Conservation (phyloP, 192 early-diverging fungal genomes). For the Mortierella antarctica region DNA sequence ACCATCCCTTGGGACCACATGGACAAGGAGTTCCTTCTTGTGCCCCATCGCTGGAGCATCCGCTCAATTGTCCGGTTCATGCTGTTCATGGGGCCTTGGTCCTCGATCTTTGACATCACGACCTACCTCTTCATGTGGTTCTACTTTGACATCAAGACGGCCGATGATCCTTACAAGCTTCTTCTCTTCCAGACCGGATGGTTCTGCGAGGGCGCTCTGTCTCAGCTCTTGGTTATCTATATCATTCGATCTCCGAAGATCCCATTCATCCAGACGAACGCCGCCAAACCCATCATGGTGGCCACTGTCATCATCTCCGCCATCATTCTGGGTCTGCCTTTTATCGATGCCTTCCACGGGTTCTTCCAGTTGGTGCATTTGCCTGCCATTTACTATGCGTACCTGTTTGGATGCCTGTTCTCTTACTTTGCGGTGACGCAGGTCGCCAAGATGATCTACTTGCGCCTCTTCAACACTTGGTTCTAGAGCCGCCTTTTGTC, state of each 20-base stretch:
- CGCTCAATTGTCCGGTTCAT: slow-evolving; percentile 59
- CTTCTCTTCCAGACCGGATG: slow-evolving; percentile 52
- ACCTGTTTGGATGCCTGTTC: slow-evolving; percentile 31
- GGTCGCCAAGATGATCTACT: slow-evolving; percentile 50
- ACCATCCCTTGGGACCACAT: slow-evolving; percentile 62
- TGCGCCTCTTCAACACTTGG: slow-evolving; percentile 55
- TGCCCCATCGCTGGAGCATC: slow-evolving; percentile 58
- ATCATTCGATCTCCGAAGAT: slow-evolving; percentile 61
- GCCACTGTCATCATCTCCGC: slow-evolving; percentile 21
- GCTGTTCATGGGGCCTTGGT: slow-evolving; percentile 60
- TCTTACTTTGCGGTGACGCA: slow-evolving; percentile 51
- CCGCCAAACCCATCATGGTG: slow-evolving; percentile 33
- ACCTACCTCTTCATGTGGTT: slow-evolving; percentile 58
- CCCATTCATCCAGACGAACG: slow-evolving; percentile 56
- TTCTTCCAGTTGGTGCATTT: slow-evolving; percentile 39
- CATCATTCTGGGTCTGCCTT: slow-evolving; percentile 46
- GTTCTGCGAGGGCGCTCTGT: slow-evolving; percentile 59
- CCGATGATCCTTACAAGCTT: slow-evolving; percentile 16
- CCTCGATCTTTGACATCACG: slow-evolving; percentile 58
- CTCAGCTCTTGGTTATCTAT: slow-evolving; percentile 60
- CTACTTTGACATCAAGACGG: slow-evolving; percentile 44
- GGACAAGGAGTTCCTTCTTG: slow-evolving; percentile 57
- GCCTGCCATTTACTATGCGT: slow-evolving; percentile 45
- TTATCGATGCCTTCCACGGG: slow-evolving; percentile 28
- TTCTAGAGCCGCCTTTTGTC: slow-evolving; percentile 23